phyloP scores from a whole-genome alignment of 495 filamentous ascomycete species.

The Penicillium diatomitis region DNA sequence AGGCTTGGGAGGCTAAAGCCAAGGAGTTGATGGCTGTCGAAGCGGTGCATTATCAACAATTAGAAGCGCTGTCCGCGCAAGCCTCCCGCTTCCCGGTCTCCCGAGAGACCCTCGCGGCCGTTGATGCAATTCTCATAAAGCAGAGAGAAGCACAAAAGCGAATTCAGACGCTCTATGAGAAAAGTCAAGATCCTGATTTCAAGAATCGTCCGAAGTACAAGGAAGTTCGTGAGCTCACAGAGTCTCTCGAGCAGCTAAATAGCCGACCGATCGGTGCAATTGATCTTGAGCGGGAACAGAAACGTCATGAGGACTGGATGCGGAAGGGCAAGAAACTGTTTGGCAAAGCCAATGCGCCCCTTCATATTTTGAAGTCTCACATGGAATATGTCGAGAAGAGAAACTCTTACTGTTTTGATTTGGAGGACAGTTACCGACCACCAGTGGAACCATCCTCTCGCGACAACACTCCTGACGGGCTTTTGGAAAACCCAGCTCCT shows the following conservation, averaged over 20 bases:
- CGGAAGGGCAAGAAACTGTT: constrained; percentile 96
- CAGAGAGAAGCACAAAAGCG: constrained; percentile 89
- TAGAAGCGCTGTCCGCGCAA: constrained; percentile 79
- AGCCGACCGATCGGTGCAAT: constrained; percentile 85
- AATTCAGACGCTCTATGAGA: constrained; percentile 70
- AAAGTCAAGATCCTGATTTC: constrained; percentile 64
- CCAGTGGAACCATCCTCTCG: constrained; percentile 89
- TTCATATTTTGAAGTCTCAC: constrained; percentile 87
- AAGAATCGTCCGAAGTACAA: constrained; percentile 78
- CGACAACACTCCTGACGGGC: constrained; percentile 67
- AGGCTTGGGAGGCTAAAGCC: constrained; percentile 88
- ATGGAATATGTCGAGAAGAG: constrained; percentile 89
- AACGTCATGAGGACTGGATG: constrained; percentile 99
- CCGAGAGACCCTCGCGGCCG: constrained; percentile 64
- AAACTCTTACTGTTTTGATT: constrained; percentile 85
- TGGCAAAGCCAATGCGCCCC: constrained; percentile 92
- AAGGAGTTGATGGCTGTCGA: constrained; percentile 89
- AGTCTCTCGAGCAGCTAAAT: constrained; percentile 75
- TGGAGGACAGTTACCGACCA: constrained; percentile 77
- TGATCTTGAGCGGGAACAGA: constrained; percentile 91
- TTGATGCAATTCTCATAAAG: constrained; percentile 91
- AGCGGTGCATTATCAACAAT: constrained; percentile 81
- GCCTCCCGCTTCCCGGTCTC: constrained; percentile 73
- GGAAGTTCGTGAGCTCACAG: constrained; percentile 83
- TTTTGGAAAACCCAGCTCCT: constrained; percentile 38